phyloP scores from a whole-genome alignment of 805 yeast species.

The Kodamaea lidongshanica region DNA sequence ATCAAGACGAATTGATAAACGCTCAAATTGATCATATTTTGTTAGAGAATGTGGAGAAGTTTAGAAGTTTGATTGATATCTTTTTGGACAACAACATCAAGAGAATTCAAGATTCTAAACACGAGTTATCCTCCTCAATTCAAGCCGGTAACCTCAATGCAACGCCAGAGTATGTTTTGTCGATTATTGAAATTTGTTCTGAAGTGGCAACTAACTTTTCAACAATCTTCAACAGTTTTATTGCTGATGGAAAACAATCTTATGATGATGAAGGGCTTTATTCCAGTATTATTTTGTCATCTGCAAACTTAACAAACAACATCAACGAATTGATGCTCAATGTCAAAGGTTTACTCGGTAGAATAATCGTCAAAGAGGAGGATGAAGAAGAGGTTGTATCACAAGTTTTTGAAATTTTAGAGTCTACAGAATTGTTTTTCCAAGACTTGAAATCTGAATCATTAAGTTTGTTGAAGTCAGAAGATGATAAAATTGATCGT shows the following conservation, averaged over 20 bases:
- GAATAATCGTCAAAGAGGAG: conserved; percentile 47
- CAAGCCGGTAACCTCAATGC: conserved; percentile 77
- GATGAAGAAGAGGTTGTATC: conserved; percentile 51
- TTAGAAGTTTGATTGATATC: conserved; percentile 58
- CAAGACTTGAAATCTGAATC: conserved; percentile 49
- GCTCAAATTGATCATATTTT: conserved; percentile 54
- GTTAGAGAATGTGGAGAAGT: conserved; percentile 41
- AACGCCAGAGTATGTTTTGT: conserved; percentile 60
- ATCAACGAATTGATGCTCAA: conserved; percentile 58
- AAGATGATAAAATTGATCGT: conserved; percentile 62
- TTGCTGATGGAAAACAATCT: conserved; percentile 65
- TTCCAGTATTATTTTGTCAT: conserved; percentile 53
- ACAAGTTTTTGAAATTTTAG: conserved; percentile 39
- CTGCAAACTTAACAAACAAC: conserved; percentile 57
- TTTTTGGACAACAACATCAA: conserved; percentile 63
- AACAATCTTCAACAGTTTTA: conserved; percentile 62
- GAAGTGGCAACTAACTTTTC: conserved; percentile 76
- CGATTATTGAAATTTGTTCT: conserved; percentile 65
- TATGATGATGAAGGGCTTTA: conserved; percentile 47
- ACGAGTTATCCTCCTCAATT: conserved; percentile 70
- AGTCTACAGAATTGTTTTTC: conserved; percentile 56
- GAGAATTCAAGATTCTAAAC: conserved; percentile 64
- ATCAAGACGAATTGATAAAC: conserved; percentile 47
- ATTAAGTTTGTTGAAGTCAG: conserved; percentile 46
- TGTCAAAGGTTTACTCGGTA: conserved; percentile 56